phyloP scores from a whole-genome alignment of 805 yeast genomes.

The Saccharomycopsis fodiens region DNA sequence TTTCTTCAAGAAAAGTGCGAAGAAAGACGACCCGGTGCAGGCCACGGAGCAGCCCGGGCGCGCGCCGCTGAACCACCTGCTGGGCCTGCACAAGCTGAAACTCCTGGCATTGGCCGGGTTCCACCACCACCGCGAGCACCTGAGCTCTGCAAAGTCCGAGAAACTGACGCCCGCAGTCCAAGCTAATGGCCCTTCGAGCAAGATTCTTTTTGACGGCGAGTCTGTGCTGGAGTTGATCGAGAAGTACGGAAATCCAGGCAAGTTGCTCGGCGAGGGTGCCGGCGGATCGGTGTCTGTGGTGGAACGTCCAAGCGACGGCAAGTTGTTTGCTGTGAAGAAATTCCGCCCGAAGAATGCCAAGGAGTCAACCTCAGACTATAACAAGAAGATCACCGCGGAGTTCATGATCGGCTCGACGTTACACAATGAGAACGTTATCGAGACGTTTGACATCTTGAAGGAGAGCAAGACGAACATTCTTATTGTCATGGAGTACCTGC shows the following conservation, averaged over 20 bases:
- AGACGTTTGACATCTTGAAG: conserved; percentile 65
- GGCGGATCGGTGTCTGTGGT: conserved; percentile 80
- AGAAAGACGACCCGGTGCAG: conserved; percentile 4
- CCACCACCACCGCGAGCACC: conserved; percentile 15
- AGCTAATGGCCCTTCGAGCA: conserved; percentile 13
- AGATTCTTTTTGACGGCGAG: conserved; percentile 29
- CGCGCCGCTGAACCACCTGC: conserved; percentile 9
- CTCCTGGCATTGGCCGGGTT: conserved; percentile 3
- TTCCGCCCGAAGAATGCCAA: conserved; percentile 65
- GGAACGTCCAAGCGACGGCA: conserved; percentile 59
- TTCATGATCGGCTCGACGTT: conserved; percentile 82
- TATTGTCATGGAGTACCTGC: conserved; percentile 83
- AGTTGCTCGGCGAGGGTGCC: conserved; percentile 77
- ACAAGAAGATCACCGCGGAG: conserved; percentile 78
- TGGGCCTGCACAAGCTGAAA: conserved; percentile 19
- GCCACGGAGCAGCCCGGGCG: neutral
- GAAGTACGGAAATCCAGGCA: conserved; percentile 67
- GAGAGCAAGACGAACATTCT: conserved; percentile 64
- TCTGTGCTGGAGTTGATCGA: conserved; percentile 47
- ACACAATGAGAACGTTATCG: conserved; percentile 74
- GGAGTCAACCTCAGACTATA: conserved; percentile 68
- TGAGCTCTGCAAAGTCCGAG: neutral
- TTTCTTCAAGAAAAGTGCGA: conserved; percentile 41
- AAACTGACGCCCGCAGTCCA: neutral
- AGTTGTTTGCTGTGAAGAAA: conserved; percentile 80